Evolutionary conservation across 2,329 filamentous ascomycete genomes (phyloP).

Genomic region (Cercospora brassicicola): DNA sequence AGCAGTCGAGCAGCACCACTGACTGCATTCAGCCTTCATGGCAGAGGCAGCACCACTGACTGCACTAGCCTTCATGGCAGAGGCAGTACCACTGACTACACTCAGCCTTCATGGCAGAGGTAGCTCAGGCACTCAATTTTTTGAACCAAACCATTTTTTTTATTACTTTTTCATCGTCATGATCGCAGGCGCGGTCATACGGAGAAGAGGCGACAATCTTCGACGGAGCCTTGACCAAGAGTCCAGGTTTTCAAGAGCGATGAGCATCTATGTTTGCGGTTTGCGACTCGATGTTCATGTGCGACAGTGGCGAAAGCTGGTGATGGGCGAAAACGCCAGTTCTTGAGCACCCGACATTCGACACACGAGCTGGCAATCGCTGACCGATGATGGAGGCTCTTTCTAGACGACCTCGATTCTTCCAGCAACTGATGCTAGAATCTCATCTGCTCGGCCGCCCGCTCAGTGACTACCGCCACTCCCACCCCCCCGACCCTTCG

Average conservation of each 20-base stretch:
- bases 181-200: neutral
- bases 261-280: neutral
- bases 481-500: neutral
- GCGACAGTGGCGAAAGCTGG: neutral
- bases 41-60: neutral
- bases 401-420: neutral
- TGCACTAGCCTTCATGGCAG: neutral
- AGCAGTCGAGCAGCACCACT: neutral
- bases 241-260: neutral
- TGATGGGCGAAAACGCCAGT: neutral
- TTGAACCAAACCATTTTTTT: neutral
- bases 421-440: neutral
- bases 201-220: neutral
- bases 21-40: neutral
- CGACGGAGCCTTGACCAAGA: neutral
- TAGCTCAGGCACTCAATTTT: constrained; percentile 2
- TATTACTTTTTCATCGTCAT: neutral
- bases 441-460: neutral
- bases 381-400: neutral
- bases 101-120: neutral
- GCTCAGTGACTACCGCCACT: neutral
- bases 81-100: neutral
- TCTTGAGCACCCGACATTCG: neutral
- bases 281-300: neutral
- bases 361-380: neutral